Conservation (phyloP, 2,329 filamentous ascomycete species). For the Fusarium sp. region DNA sequence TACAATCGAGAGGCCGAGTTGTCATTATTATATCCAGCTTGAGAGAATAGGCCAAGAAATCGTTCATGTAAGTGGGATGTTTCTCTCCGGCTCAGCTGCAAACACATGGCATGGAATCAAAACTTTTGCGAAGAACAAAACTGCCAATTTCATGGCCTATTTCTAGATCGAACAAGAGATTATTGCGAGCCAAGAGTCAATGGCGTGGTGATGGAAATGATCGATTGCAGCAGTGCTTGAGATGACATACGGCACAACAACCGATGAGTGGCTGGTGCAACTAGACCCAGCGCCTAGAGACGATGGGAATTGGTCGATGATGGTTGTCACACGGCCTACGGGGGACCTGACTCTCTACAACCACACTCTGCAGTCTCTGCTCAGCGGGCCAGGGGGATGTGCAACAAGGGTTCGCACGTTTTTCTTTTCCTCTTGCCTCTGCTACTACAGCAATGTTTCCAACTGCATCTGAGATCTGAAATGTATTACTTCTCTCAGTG, state of each 20-base stretch:
- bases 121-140: neutral
- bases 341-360: conserved; percentile 20
- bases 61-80: conserved; percentile 34
- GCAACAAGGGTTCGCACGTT: conserved; percentile 37
- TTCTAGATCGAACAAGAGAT: conserved; percentile 1
- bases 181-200: conserved; percentile 37
- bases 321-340: conserved; percentile 24
- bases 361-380: conserved; percentile 22
- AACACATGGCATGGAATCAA: conserved; percentile 18
- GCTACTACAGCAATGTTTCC: conserved; percentile 15
- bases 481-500: conserved; percentile 19
- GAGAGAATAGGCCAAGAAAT: conserved; percentile 14
- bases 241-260: conserved; percentile 20
- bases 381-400: conserved; percentile 39
- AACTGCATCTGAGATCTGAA: conserved; percentile 30
- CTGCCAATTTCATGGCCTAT: conserved; percentile 17
- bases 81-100: conserved; percentile 5
- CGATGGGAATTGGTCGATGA: conserved; percentile 32
- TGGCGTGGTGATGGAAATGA: conserved; percentile 38
- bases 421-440: conserved; percentile 7
- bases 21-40: conserved; percentile 11
- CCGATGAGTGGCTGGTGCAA: conserved; percentile 35
- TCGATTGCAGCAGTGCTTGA: conserved; percentile 35
- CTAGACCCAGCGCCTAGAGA: conserved; percentile 42
- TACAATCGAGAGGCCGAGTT: conserved; percentile 7